These are phyloP conservation scores for Aspergillus sp. DNA, from an alignment of 2,329 filamentous ascomycete genomes.

Conservation along the genomic window DNA sequence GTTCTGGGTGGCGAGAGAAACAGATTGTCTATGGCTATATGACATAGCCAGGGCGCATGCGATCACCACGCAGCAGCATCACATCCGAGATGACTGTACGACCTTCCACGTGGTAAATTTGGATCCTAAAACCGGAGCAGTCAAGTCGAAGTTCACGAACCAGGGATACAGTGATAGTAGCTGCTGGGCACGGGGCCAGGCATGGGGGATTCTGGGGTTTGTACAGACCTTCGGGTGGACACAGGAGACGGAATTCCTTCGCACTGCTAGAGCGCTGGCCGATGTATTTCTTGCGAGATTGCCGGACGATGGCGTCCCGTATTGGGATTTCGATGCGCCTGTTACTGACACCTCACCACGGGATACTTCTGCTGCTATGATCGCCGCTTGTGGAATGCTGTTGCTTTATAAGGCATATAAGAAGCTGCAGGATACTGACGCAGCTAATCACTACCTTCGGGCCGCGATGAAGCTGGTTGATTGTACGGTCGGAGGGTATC, in stretches of 20 bases:
- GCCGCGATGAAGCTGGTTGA: conserved; percentile 14
- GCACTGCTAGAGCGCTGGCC: conserved; percentile 48
- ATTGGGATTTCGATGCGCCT: conserved; percentile 58
- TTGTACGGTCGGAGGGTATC: conserved; percentile 12
- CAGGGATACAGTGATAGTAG: conserved; percentile 29
- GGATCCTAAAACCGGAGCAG: conserved; percentile 44
- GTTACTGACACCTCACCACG: conserved; percentile 21
- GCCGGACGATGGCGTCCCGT: conserved; percentile 44
- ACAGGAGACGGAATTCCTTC: conserved; percentile 25
- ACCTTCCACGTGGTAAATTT: conserved; percentile 40
- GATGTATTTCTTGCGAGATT: conserved; percentile 51
- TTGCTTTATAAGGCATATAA: conserved; percentile 39
- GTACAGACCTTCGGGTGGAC: conserved; percentile 47
- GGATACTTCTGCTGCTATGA: conserved; percentile 47
- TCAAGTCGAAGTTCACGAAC: conserved; percentile 27
- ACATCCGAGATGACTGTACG: conserved; percentile 39
- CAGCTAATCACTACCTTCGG: conserved; percentile 5
- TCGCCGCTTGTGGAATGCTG: conserved; percentile 46
- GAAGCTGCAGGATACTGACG: neutral
- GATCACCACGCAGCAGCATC: conserved; percentile 40
- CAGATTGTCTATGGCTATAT: conserved; percentile 23
- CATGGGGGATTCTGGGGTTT: conserved; percentile 34
- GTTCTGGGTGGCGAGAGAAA: conserved; percentile 41
- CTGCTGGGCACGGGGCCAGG: conserved; percentile 30
- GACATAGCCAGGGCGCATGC: conserved; percentile 40